A percentile compares a stretch with the other conserved stretches of the same genome.
Evolutionary conservation across 2,329 filamentous ascomycete genomes (phyloP).

Genomic region (Thielaviopsis ethacetica): DNA sequence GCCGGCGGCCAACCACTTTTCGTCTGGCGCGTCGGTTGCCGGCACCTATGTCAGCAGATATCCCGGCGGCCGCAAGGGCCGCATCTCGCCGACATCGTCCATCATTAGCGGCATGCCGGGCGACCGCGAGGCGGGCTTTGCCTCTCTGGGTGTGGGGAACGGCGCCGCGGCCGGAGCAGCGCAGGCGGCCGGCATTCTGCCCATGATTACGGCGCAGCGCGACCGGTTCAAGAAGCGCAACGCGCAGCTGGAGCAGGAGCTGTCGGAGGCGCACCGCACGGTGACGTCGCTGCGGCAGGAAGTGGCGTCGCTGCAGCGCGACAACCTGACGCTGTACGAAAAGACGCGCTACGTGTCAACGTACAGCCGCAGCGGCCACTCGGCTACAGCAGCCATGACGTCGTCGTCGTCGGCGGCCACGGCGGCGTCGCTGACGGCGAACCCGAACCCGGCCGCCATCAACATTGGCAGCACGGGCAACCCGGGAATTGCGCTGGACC

Average conservation of each 20-base stretch:
- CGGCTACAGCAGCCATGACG: slow-evolving; percentile 28
- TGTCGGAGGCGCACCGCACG: slow-evolving; percentile 67
- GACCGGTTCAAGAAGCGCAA: slow-evolving; percentile 98
- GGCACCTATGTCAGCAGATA: slow-evolving; percentile 77
- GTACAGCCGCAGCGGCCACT: slow-evolving; percentile 50
- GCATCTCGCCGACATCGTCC: slow-evolving; percentile 80
- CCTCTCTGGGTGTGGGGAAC: slow-evolving; percentile 17
- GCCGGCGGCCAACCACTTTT: slow-evolving; percentile 57
- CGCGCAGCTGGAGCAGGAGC: slow-evolving; percentile 71
- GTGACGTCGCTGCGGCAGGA: slow-evolving; percentile 81
- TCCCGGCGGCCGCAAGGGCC: slow-evolving; percentile 48
- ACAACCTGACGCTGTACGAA: slow-evolving; percentile 91
- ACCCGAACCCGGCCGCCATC: slow-evolving; percentile 61
- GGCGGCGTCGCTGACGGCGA: slow-evolving; percentile 30
- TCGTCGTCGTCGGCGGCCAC: slow-evolving; percentile 49
- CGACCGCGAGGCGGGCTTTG: slow-evolving; percentile 47
- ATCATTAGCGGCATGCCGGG: slow-evolving; percentile 71
- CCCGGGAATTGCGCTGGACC: slow-evolving; percentile 56
- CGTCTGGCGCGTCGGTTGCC: slow-evolving; percentile 80
- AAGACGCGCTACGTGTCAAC: slow-evolving; percentile 94
- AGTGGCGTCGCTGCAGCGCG: slow-evolving; percentile 80
- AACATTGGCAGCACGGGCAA: slow-evolving; percentile 37
- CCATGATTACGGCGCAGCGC: slow-evolving; percentile 95
- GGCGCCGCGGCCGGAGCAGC: slow-evolving; percentile 26
- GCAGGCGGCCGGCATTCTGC: slow-evolving; percentile 58